phyloP scores from a whole-genome alignment of 805 yeast genomes.

The Ogataea siamensis region DNA sequence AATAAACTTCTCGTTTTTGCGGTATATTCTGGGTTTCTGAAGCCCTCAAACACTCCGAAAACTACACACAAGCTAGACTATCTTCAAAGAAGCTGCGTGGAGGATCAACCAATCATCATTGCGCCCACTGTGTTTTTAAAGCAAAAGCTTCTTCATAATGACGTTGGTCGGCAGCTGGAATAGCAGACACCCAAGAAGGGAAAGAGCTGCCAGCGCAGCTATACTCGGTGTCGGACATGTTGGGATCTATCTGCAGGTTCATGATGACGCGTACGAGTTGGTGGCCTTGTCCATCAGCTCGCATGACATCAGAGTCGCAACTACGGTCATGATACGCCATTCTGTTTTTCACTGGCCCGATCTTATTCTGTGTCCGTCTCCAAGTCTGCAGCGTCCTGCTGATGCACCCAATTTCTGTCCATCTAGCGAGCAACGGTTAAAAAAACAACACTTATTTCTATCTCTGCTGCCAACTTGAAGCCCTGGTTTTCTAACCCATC shows the following conservation, averaged over 20 bases:
- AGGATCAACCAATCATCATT: conserved; percentile 37
- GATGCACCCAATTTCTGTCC: not conserved
- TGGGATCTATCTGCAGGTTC: conserved; percentile 35
- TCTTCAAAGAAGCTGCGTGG: too few species aligned
- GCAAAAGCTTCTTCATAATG: not conserved
- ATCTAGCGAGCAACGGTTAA: conserved; percentile 2
- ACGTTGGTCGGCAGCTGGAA: not conserved
- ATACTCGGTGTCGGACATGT: conserved; percentile 32
- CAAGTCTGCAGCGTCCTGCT: not conserved
- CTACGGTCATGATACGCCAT: not conserved
- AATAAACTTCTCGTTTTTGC: conserved; percentile 23
- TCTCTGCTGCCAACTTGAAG: too few species aligned
- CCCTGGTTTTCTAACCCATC: too few species aligned
- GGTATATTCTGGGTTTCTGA: conserved; percentile 32
- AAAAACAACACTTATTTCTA: too few species aligned
- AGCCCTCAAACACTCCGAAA: conserved; percentile 44
- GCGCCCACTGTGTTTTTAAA: not conserved
- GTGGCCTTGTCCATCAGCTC: conserved; percentile 43
- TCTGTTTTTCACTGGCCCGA: not conserved
- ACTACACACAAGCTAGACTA: conserved; percentile 46
- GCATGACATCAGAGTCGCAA: conserved; percentile 18
- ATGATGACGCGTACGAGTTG: conserved; percentile 40
- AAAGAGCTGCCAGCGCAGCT: conserved; percentile 45
- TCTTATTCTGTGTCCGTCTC: not conserved
- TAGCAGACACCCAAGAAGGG: conserved; percentile 39